phyloP scores from a whole-genome alignment of 495 filamentous ascomycete genomes.

The Xylaria castorea region DNA sequence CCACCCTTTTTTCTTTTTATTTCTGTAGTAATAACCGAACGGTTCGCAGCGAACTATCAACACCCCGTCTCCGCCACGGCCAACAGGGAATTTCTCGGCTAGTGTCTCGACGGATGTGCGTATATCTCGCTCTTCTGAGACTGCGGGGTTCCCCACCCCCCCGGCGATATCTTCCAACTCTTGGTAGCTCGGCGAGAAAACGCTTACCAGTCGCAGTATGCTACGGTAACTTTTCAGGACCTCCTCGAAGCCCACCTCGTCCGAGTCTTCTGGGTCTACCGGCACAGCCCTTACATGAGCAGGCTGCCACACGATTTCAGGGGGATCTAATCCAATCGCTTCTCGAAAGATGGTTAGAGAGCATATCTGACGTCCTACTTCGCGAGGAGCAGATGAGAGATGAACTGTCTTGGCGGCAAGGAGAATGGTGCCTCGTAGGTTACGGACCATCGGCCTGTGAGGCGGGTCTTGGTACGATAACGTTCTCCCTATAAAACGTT shows the following conservation, averaged over 20 bases:
- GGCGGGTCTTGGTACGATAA: background rate
- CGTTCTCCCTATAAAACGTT: background rate
- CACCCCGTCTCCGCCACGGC: background rate
- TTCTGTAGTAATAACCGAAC: slow-evolving; percentile 7
- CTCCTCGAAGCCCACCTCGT: too few relatives aligned
- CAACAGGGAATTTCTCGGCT: background rate
- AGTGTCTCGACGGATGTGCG: background rate
- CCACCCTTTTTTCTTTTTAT: background rate
- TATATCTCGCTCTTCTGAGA: background rate
- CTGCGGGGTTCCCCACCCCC: too few relatives aligned
- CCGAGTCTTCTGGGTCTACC: background rate
- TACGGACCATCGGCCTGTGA: background rate
- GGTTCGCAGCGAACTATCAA: slow-evolving; percentile 9
- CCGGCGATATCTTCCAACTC: background rate
- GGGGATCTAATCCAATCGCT: background rate
- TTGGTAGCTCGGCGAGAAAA: background rate
- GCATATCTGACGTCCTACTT: background rate
- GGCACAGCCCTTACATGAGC: background rate
- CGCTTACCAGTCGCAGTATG: background rate
- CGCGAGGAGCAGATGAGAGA: background rate
- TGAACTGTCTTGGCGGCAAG: background rate
- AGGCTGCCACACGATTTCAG: background rate
- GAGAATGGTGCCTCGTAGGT: background rate
- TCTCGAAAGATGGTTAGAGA: background rate
- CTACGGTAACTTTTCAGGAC: background rate